phyloP scores from a whole-genome alignment of 73 alveolate genomes.

The Uronychia setigera region DNA sequence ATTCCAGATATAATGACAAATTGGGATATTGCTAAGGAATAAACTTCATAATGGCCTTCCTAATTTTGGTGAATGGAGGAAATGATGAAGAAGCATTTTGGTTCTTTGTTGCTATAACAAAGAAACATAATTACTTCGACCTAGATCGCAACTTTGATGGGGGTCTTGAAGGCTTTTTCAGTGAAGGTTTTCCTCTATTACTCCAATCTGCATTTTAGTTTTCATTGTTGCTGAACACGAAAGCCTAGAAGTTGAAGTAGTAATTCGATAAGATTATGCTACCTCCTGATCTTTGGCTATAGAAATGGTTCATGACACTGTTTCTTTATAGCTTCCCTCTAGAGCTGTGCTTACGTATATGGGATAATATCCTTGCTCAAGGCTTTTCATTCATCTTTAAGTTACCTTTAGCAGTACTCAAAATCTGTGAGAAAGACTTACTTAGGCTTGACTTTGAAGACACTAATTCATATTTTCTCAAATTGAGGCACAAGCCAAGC shows the following conservation, averaged over 20 bases:
- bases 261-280: slow-evolving; percentile 54
- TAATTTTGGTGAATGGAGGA: slow-evolving; percentile 55
- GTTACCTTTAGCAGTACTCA: slow-evolving; percentile 60
- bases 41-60: slow-evolving; percentile 48
- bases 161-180: slow-evolving; percentile 61
- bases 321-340: slow-evolving; percentile 42
- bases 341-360: slow-evolving; percentile 34
- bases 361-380: slow-evolving; percentile 52
- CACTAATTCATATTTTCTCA: slow-evolving; percentile 26
- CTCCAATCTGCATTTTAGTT: slow-evolving; percentile 45
- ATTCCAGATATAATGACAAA: slow-evolving; percentile 37
- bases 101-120: slow-evolving; percentile 42
- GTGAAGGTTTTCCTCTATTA: slow-evolving; percentile 54
- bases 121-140: slow-evolving; percentile 23
- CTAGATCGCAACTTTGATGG: slow-evolving; percentile 33
- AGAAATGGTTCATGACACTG: slow-evolving; percentile 61
- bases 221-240: slow-evolving; percentile 40
- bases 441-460: slow-evolving; percentile 43
- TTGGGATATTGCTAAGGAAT: slow-evolving; percentile 53
- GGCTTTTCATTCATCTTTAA: slow-evolving; percentile 33
- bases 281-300: slow-evolving; percentile 53
- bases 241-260: slow-evolving; percentile 45
- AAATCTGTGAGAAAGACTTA: slow-evolving; percentile 31
- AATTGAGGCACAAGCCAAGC: slow-evolving; percentile 1
- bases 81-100: slow-evolving; percentile 62